Percentiles rank a stretch among this genome's conserved stretches.
These are phyloP conservation scores for Galerina marginata DNA, from an alignment of 768 basidiomycete genomes.

Conservation along the genomic window DNA sequence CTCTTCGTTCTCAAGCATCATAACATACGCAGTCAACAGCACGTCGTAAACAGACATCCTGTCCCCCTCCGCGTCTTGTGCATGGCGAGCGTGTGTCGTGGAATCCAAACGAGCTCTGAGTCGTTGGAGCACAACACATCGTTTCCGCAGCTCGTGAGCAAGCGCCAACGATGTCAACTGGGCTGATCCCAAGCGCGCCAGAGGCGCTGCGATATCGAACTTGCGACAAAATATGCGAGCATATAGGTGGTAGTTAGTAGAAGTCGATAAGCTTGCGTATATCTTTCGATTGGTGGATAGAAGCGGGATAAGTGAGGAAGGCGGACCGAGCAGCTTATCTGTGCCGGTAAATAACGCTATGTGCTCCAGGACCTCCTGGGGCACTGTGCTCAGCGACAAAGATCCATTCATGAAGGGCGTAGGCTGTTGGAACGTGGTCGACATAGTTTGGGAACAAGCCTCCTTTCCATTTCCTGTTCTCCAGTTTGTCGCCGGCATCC, in stretches of 20 bases:
- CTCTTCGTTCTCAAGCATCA: slow-evolving; percentile 84
- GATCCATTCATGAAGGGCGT: slow-evolving; percentile 30
- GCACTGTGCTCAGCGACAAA: slow-evolving; percentile 54
- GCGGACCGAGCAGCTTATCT: slow-evolving; percentile 60
- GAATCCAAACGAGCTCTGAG: slow-evolving; percentile 54
- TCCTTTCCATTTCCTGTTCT: slow-evolving; percentile 18
- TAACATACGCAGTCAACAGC: slow-evolving; percentile 72
- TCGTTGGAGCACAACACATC: slow-evolving; percentile 62
- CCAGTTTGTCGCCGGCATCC: slow-evolving; percentile 23
- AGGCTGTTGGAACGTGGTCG: slow-evolving; percentile 2
- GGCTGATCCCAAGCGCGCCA: slow-evolving; percentile 53
- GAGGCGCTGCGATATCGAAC: slow-evolving; percentile 63
- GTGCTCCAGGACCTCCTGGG: slow-evolving; percentile 80
- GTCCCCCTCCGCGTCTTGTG: slow-evolving; percentile 27
- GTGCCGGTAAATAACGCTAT: slow-evolving; percentile 73
- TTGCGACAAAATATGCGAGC: slow-evolving; percentile 69
- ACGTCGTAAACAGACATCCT: slow-evolving; percentile 43
- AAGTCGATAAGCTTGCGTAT: slow-evolving; percentile 53
- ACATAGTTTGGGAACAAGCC: slow-evolving; percentile 13
- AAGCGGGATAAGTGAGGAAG: slow-evolving; percentile 60
- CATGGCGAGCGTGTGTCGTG: slow-evolving; percentile 26
- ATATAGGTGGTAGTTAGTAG: slow-evolving; percentile 71
- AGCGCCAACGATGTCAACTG: slow-evolving; percentile 48
- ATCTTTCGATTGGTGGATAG: slow-evolving; percentile 54
- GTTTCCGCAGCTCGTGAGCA: slow-evolving; percentile 66